phyloP scores from a whole-genome alignment of 805 yeast genomes.

The Metschnikowia lachancei region DNA sequence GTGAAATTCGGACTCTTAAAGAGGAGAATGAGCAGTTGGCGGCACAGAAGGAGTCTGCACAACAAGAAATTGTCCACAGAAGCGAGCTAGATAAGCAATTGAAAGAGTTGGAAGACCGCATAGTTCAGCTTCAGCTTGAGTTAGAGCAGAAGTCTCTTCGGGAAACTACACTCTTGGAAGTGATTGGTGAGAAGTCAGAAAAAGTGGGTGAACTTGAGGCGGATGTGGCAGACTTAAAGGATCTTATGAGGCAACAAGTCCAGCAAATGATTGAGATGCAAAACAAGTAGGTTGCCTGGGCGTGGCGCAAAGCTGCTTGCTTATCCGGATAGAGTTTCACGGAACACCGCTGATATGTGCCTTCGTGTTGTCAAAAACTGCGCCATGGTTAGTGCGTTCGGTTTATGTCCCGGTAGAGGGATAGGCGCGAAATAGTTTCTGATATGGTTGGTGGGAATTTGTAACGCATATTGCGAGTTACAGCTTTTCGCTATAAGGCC shows the following conservation, averaged over 20 bases:
- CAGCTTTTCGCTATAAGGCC: too few species aligned
- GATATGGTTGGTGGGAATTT: too few species aligned
- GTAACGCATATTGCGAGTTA: too few species aligned
- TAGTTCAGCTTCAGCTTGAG: slow-evolving; percentile 27
- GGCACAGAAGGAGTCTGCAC: slow-evolving; percentile 61
- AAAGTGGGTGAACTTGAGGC: slow-evolving; percentile 79
- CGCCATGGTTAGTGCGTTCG: too few species aligned
- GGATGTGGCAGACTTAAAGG: slow-evolving; percentile 87
- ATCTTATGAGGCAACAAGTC: slow-evolving; percentile 76
- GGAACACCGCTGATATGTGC: too few species aligned
- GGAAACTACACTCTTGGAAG: slow-evolving; percentile 58
- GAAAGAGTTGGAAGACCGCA: slow-evolving; percentile 27
- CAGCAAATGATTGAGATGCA: slow-evolving; percentile 60
- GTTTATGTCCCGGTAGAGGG: too few species aligned
- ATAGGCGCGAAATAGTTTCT: too few species aligned
- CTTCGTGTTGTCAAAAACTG: too few species aligned
- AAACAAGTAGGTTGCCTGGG: too few species aligned
- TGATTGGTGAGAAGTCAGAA: slow-evolving; percentile 87
- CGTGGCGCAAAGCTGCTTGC: too few species aligned
- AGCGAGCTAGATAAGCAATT: slow-evolving; percentile 27
- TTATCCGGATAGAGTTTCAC: too few species aligned
- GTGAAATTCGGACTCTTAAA: slow-evolving; percentile 63
- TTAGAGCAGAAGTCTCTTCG: slow-evolving; percentile 37
- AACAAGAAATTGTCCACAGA: slow-evolving; percentile 60
- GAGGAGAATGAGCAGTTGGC: slow-evolving; percentile 58